Percentiles rank a stretch among this genome's conserved stretches.
phyloP scores from a whole-genome alignment of 2,329 filamentous ascomycete genomes.

The Rutstroemia sp. region DNA sequence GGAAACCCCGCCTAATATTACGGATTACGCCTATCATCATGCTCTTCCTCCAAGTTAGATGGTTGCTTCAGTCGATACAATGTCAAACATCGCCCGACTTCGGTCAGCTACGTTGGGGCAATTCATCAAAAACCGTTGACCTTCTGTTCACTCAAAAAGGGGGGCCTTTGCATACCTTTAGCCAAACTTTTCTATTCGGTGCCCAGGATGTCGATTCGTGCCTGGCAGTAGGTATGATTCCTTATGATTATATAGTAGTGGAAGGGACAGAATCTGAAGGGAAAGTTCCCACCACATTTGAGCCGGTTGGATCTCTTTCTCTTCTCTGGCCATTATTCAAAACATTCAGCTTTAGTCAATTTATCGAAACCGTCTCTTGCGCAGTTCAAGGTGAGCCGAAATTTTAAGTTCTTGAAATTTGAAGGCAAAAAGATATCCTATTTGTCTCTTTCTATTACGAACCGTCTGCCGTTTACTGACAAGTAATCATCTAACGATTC shows the following conservation, averaged over 20 bases:
- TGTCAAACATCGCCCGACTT: slow-evolving; percentile 82
- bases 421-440: neutral
- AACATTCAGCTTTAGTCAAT: slow-evolving; percentile 66
- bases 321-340: slow-evolving; percentile 69
- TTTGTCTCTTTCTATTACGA: neutral
- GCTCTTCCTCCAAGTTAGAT: slow-evolving; percentile 60
- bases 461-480: neutral
- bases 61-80: slow-evolving; percentile 74
- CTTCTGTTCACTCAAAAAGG: slow-evolving; percentile 66
- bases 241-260: slow-evolving; percentile 37
- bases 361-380: slow-evolving; percentile 81
- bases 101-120: slow-evolving; percentile 60
- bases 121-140: slow-evolving; percentile 54
- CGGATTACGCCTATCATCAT: slow-evolving; percentile 65
- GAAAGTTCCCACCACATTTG: slow-evolving; percentile 9
- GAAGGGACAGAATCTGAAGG: slow-evolving; percentile 5
- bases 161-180: slow-evolving; percentile 63
- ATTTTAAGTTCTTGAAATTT: neutral
- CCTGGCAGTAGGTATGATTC: slow-evolving; percentile 64
- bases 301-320: slow-evolving; percentile 62
- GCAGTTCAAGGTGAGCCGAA: slow-evolving; percentile 62
- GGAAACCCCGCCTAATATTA: slow-evolving; percentile 62
- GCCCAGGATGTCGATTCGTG: slow-evolving; percentile 71
- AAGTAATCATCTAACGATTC: slow-evolving; percentile 4
- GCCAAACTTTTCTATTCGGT: slow-evolving; percentile 65